Base-by-base conservation (phyloP, 768 basidiomycete genomes). In the Tylopilus balloui region DNA sequence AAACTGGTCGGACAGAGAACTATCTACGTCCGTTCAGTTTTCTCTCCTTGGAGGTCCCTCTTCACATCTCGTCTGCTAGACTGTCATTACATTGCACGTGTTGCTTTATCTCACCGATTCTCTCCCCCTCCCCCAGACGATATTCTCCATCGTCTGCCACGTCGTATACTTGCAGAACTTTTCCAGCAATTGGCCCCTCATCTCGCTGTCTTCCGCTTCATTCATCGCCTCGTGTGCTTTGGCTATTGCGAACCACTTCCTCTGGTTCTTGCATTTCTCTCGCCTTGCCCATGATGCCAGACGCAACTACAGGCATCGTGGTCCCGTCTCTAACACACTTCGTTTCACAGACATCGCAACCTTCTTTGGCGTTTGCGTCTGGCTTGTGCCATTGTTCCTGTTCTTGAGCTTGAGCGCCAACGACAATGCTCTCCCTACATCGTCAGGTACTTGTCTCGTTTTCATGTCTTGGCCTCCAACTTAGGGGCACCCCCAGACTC, bases 211-310 rank as follows among this genome's bases (percentile, higher is more conserved):
- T 14, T 97, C 94, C 0, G 63, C 73, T 17, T 80, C 83, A 6
- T 98, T 99, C 76, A 68, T 98, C 39, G 76, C 80, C 0, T 97
- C 94, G 0, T 96, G 93, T 67, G 54, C 78, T 17, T 72, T 94
- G 47, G 95, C 96, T 55, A 78, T 99, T 48, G 67, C 73, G 1
- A 92, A 97, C 71, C 96, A 98, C 68, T 97, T 97, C 64, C 66
- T 91, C 34, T 97, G 94, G 91, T 99, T 99, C 75, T 92, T 89
- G 71, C 79, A 98, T 70, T 98, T 98, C 67, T 81, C 93, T 36
- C 78, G 72, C 24, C 58, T 85, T 32, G 80, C 84, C 9, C 81
- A 80, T 48, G 79, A 85, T 29, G 79, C 84, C 14, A 73, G 82
- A 49, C 79, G 80, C 28, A 58, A 56, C 23, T 64, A 71, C 32